Evolutionary conservation across 2,329 filamentous ascomycete species (phyloP), one percentile per base, ranked within the genome.

Genomic region (Ophiostoma quercus): DNA sequence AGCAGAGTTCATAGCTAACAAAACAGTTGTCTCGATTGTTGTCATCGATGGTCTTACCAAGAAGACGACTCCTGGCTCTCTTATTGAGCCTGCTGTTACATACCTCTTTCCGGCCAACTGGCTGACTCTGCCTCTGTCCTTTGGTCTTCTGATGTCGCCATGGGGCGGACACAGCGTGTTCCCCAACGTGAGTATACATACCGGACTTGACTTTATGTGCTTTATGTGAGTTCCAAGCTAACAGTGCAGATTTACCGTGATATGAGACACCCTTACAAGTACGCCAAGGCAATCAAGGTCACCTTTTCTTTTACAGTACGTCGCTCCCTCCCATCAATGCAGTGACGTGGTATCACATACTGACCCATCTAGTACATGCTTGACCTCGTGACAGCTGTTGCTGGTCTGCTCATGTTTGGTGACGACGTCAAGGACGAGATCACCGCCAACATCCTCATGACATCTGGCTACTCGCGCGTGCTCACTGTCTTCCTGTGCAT

Each of bases 391-490:
- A 93, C 96, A 77, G 94, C 92, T 34, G 85, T 95, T 63, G 87
- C 91, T 12, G 94, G 95, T 54, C 86, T 95, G 71, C 84, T 97
- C 73, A 98, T 99, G 94, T 99, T 97, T 78, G 94, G 94, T 72
- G 91, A 96, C 74, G 85, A 82, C n/a, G 92, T 97, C 69, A 86
- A 85, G 70, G 94, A 97, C 73, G 92, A 96, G 78, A 89, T 98
- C 77, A 97, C 95, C 0, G 90, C 90, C 76, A 98, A 97, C 79
- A 90, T 99, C 71, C 86, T 98, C 73, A 83, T 85, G 68, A 90
- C 88, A 0, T 79, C 84, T 6, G 90, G 89, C 69, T 97, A 96
- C 77, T 92, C 94, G 0, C 81, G 85, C 14, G 84, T 82, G 1
- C 79, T 96, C 57, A 92, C 88, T n/a, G 80, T 94, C 66, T 82